phyloP scores from a whole-genome alignment of 1,284 basidiomycete genomes.

The Gomphus bonarii region DNA sequence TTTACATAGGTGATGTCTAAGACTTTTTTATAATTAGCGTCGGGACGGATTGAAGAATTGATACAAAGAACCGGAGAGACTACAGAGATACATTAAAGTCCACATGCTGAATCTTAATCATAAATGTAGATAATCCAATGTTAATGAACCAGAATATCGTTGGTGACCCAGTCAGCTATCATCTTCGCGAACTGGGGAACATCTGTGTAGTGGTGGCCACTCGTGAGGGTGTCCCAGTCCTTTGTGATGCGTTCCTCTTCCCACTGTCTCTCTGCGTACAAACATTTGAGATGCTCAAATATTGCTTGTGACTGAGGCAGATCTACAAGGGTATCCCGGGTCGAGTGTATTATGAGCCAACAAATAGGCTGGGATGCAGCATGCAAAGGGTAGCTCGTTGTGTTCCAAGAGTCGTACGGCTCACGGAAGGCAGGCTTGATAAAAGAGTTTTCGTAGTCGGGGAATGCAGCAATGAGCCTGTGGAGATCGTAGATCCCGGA shows the following conservation, averaged over 20 bases:
- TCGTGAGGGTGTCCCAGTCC: slow-evolving; percentile 2
- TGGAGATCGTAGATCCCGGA: slow-evolving; percentile 73
- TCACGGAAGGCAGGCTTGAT: slow-evolving; percentile 50
- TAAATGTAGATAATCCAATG: neutral
- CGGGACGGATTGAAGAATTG: neutral
- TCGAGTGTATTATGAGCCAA: slow-evolving; percentile 69
- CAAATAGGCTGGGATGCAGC: slow-evolving; percentile 26
- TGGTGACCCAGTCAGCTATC: slow-evolving; percentile 3
- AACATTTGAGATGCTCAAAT: slow-evolving; percentile 36
- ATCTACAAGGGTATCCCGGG: slow-evolving; percentile 59
- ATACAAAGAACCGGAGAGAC: neutral
- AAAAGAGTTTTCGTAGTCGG: slow-evolving; percentile 56
- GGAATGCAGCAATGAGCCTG: slow-evolving; percentile 47
- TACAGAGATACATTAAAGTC: neutral
- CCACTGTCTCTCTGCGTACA: slow-evolving; percentile 21
- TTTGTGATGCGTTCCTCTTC: neutral
- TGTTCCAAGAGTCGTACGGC: slow-evolving; percentile 42
- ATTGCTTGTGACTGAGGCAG: slow-evolving; percentile 49
- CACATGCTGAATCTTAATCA: neutral
- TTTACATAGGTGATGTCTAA: neutral
- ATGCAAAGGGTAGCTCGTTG: slow-evolving; percentile 22
- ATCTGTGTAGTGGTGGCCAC: slow-evolving; percentile 3
- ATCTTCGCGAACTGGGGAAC: neutral
- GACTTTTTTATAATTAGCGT: neutral
- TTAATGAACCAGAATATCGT: neutral